Evolutionary conservation across 106 monocot species (phyloP).

Genomic region (Apostasia shenzhenica): DNA sequence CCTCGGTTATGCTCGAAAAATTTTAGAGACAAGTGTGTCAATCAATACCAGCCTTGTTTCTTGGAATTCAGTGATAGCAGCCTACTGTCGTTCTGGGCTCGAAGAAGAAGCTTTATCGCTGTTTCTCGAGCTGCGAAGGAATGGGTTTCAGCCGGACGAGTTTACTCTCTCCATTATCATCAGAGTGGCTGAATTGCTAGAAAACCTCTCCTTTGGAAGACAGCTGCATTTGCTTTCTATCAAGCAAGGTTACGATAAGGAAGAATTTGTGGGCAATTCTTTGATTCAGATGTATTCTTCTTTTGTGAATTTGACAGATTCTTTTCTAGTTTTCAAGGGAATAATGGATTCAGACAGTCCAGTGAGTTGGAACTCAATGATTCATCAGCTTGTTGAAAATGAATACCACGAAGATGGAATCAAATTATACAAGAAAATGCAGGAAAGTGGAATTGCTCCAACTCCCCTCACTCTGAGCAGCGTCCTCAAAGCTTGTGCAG

Average conservation of each 20-base stretch:
- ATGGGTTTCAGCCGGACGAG: constrained; percentile 17
- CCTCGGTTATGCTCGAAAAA: constrained; percentile 9
- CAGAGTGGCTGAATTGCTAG: not conserved
- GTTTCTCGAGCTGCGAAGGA: constrained; percentile 11
- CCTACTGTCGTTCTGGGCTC: constrained; percentile 2
- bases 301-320: constrained; percentile 12
- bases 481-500: constrained; percentile 19
- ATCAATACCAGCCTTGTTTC: constrained; percentile 13
- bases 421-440: constrained; percentile 12
- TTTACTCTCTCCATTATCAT: constrained; percentile 20
- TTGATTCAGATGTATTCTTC: constrained; percentile 28
- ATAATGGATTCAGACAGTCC: not conserved
- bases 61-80: constrained; percentile 22
- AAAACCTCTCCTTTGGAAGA: constrained; percentile 8
- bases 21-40: constrained; percentile 8
- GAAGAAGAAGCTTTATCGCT: constrained; percentile 14
- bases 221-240: constrained; percentile 21
- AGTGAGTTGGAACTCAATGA: constrained; percentile 24
- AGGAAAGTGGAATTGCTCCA: not conserved
- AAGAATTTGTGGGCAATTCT: constrained; percentile 31
- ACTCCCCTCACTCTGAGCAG: constrained; percentile 29
- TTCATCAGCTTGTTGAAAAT: constrained; percentile 14
- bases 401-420: constrained; percentile 10
- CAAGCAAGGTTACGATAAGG: constrained; percentile 14
- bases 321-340: constrained; percentile 7